Percentiles rank a stretch among this genome's conserved stretches.
phyloP scores from a whole-genome alignment of 2,329 filamentous ascomycete genomes.

The Epichloe hybrida region DNA sequence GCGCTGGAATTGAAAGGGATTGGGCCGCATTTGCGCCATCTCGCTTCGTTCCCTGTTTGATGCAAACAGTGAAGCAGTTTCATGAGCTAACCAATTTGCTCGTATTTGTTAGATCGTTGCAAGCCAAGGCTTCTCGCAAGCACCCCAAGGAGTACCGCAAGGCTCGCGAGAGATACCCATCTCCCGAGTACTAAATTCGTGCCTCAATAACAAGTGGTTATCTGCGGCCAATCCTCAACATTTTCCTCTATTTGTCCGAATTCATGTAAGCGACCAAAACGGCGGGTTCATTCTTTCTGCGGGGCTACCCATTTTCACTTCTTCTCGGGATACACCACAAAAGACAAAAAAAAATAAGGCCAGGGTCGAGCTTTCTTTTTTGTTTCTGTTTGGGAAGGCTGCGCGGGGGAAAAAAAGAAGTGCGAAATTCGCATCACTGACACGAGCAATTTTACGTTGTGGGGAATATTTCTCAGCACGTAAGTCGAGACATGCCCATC shows the following conservation, averaged over 20 bases:
- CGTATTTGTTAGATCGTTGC: constrained; percentile 33
- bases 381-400: not conserved
- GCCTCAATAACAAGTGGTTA: constrained; percentile 4
- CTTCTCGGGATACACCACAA: not conserved
- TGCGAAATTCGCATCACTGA: too few relatives aligned
- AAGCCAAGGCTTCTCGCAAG: constrained; percentile 58
- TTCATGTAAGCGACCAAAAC: not conserved
- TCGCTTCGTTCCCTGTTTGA: not conserved
- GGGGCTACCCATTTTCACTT: not conserved
- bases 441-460: not conserved
- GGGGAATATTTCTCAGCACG: not conserved
- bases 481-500: constrained; percentile 16
- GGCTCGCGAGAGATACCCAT: constrained; percentile 53
- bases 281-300: not conserved
- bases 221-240: not conserved
- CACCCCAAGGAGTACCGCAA: constrained; percentile 57
- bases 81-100: not conserved
- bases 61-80: not conserved
- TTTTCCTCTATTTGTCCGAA: not conserved
- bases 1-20: not conserved
- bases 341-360: not conserved
- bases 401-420: too few relatives aligned
- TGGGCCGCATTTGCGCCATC: not conserved
- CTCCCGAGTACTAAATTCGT: constrained; percentile 45
- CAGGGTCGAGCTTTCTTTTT: not conserved